Base-by-base conservation (phyloP, 805 yeast genomes). In the Wickerhamiella spandovensis region DNA sequence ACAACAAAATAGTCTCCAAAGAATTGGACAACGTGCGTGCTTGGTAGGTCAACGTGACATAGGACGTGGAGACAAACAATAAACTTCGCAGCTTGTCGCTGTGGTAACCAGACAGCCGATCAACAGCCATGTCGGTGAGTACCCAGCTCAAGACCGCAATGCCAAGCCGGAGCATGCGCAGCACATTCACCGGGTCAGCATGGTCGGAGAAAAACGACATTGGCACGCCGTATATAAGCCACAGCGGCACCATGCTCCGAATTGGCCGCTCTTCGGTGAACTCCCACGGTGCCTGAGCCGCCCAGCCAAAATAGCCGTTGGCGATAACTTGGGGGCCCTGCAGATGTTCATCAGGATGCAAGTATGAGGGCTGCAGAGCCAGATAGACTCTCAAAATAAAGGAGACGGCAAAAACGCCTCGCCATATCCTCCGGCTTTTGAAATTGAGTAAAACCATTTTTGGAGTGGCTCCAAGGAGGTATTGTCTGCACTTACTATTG, bases 301-400 rank as follows among this genome's bases (percentile, higher is more conserved):
- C 69, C 73, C 63, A 79, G 12, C 70, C 72, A 53, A 65, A 70
- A 23, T 75, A 56, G 23, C 59, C 63, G 35, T 61, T 61, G 12
- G 80, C 72, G 22, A 90, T 60, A 0, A 83, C 82, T 63, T 88
- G 94, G 46, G 94, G 75, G n/a, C 81, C 77, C 64, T 94, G 99
- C 63, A 86, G 85, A 64, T 89, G 96, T 67, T 92, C 99, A 70
- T 92, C 99, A 0, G 99, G 99, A 58, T 94, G 99, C 46, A 92
- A 80, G 62, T 94, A 92, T 0, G 96, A 85, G 28, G 82, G 74
- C 50, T 82, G 78, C 1, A 84, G 62, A 0, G 84, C 79, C 44
- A 86, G 68, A 23, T 75, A 67, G 21, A 82, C 66, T 48, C 86
- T 62, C 24, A 77, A 57, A 0, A 71, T 71, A 2, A 79, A 64